Conservation (phyloP, 1,284 basidiomycete genomes). For the Puccinia novopanici region DNA sequence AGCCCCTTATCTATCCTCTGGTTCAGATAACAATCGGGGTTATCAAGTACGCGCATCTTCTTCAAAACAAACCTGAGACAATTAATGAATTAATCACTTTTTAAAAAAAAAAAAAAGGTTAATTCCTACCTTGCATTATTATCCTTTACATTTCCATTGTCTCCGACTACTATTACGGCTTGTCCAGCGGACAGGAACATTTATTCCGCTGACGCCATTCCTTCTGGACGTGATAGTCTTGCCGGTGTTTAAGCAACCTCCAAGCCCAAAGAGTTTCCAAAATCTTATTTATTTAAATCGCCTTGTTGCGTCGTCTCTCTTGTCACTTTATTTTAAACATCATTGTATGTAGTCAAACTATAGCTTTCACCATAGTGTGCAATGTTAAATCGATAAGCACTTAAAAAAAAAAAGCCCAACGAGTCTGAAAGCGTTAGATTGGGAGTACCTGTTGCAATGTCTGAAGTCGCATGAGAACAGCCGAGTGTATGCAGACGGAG, state of each 20-base stretch:
- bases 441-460: slow-evolving; percentile 81
- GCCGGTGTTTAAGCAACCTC: slow-evolving; percentile 72
- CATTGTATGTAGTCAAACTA: no score
- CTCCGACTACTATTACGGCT: slow-evolving; percentile 72
- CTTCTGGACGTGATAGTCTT: slow-evolving; percentile 84
- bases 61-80: slow-evolving; percentile 21
- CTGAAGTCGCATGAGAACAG: slow-evolving; percentile 88
- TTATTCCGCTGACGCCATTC: slow-evolving; percentile 82
- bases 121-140: slow-evolving; percentile 76
- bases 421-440: slow-evolving; percentile 85
- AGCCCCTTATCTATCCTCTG: slow-evolving; percentile 87
- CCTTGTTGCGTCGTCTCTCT: no score
- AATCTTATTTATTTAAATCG: no score
- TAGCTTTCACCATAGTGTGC: no score
- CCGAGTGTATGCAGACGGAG: slow-evolving; percentile 77
- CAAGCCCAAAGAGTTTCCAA: no score
- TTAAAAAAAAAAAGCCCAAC: no score
- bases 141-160: slow-evolving; percentile 76
- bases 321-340: no score
- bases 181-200: slow-evolving; percentile 75
- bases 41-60: slow-evolving; percentile 68
- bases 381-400: no score
- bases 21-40: slow-evolving; percentile 92
- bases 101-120: slow-evolving; percentile 67
- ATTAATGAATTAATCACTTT: slow-evolving; percentile 50